Conservation (phyloP, 495 filamentous ascomycete species). For the Aspergillus taichungensis region DNA sequence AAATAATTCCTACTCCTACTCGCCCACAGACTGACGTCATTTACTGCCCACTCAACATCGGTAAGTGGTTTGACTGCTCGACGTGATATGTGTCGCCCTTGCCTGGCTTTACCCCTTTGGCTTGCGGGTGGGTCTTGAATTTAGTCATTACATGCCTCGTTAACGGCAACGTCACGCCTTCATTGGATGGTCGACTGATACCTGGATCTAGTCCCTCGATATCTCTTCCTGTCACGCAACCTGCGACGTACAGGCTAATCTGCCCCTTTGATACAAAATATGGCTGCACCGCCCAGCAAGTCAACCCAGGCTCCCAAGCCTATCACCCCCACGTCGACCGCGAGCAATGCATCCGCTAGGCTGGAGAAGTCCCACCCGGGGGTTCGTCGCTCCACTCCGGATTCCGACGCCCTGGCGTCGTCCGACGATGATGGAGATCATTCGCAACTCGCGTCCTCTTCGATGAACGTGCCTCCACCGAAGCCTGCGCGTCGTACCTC, state of each 20-base stretch:
- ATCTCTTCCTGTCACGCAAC: too few relatives aligned
- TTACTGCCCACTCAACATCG: too few relatives aligned
- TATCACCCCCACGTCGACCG: slow-evolving; percentile 16
- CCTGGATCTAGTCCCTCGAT: too few relatives aligned
- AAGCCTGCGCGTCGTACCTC: slow-evolving; percentile 43
- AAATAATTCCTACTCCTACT: too few relatives aligned
- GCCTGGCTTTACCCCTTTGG: too few relatives aligned
- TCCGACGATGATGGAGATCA: slow-evolving; percentile 80
- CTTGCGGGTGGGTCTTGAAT: too few relatives aligned
- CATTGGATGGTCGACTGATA: too few relatives aligned
- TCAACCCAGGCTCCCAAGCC: slow-evolving; percentile 14
- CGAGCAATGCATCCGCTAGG: slow-evolving; percentile 50
- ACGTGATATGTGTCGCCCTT: too few relatives aligned
- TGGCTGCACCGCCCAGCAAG: slow-evolving; percentile 27
- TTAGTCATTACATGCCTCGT: too few relatives aligned
- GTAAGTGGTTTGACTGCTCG: too few relatives aligned
- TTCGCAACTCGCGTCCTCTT: slow-evolving; percentile 21
- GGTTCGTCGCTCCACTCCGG: slow-evolving; percentile 72
- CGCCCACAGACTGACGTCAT: too few relatives aligned
- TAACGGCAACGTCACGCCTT: too few relatives aligned
- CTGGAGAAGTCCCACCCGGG: slow-evolving; percentile 62
- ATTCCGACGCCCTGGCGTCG: slow-evolving; percentile 85
- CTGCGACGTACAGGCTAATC: not conserved
- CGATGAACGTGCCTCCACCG: slow-evolving; percentile 25
- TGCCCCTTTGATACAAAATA: slow-evolving; percentile 11